Conservation (phyloP, 805 yeast species). For the Torulaspora delbrueckii region DNA sequence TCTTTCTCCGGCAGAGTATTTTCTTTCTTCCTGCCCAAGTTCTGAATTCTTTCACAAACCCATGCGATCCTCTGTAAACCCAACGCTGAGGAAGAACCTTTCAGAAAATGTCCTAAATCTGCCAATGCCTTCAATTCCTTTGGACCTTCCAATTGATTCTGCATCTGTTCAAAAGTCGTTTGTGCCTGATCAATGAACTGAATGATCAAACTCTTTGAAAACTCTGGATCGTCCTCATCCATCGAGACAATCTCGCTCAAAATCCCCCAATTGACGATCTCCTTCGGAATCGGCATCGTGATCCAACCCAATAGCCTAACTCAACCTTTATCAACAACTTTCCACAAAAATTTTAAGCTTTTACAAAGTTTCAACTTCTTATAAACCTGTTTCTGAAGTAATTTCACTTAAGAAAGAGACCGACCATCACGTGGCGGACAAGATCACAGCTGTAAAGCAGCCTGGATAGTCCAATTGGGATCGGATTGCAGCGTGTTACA, state of each 20-base stretch:
- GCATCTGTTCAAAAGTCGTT: conserved; percentile 71
- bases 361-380: background rate
- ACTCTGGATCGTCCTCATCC: conserved; percentile 97
- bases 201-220: conserved; percentile 68
- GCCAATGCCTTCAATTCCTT: conserved; percentile 55
- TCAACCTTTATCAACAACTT: too few species aligned
- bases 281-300: conserved; percentile 37
- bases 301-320: background rate
- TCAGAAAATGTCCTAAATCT: conserved; percentile 82
- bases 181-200: conserved; percentile 88
- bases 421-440: background rate
- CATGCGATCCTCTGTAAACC: conserved; percentile 78
- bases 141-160: conserved; percentile 38
- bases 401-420: background rate
- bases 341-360: too few species aligned
- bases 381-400: background rate
- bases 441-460: background rate
- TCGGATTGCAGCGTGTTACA: background rate
- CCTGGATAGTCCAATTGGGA: background rate
- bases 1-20: conserved; percentile 20
- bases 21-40: conserved; percentile 56
- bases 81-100: conserved; percentile 92
- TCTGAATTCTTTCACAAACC: conserved; percentile 91
- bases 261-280: conserved; percentile 81
- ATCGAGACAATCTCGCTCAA: conserved; percentile 82